A percentile compares a stretch with the other conserved stretches of the same genome.
phyloP scores from a whole-genome alignment of 108 stramenopile genomes.

The Conticribra weissflogii region DNA sequence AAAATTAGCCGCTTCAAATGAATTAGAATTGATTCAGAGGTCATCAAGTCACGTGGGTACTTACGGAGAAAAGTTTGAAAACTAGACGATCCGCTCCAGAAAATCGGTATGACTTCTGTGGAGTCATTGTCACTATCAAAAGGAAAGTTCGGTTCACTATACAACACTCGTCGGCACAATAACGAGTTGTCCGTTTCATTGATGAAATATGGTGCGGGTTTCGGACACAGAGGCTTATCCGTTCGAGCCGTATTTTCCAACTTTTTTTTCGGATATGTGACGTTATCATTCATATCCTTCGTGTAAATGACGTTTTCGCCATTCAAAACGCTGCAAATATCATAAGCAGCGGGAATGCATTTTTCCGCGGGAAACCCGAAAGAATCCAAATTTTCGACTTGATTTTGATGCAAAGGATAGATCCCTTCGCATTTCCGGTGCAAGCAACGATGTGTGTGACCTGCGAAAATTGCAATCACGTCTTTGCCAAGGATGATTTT shows the following conservation, averaged over 20 bases:
- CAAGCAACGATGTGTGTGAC: constrained; percentile 50
- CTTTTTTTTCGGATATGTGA: constrained; percentile 29
- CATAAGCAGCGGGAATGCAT: constrained; percentile 48
- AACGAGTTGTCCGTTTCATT: constrained; percentile 52
- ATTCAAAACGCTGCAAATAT: constrained; percentile 34
- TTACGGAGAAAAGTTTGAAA: constrained; percentile 54
- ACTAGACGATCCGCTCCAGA: constrained; percentile 49
- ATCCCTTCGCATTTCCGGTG: constrained; percentile 39
- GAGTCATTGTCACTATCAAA: constrained; percentile 14
- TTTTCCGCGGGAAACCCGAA: constrained; percentile 20
- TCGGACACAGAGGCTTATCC: constrained; percentile 46
- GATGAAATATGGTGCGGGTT: constrained; percentile 38
- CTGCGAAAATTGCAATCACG: constrained; percentile 47
- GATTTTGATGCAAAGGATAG: constrained; percentile 39
- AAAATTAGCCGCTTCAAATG: too few relatives aligned
- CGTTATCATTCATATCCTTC: constrained; percentile 18
- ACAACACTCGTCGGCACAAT: constrained; percentile 33
- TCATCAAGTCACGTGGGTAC: too few relatives aligned
- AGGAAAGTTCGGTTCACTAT: constrained; percentile 41
- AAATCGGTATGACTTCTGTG: constrained; percentile 42
- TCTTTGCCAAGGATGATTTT: constrained; percentile 43
- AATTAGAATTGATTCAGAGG: too few relatives aligned
- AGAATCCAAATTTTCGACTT: constrained; percentile 29
- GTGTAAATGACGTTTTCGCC: constrained; percentile 43
- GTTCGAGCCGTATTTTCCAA: constrained; percentile 32